Base-by-base conservation (phyloP, 441 rosid species). In the Syzygium syzygioides region DNA sequence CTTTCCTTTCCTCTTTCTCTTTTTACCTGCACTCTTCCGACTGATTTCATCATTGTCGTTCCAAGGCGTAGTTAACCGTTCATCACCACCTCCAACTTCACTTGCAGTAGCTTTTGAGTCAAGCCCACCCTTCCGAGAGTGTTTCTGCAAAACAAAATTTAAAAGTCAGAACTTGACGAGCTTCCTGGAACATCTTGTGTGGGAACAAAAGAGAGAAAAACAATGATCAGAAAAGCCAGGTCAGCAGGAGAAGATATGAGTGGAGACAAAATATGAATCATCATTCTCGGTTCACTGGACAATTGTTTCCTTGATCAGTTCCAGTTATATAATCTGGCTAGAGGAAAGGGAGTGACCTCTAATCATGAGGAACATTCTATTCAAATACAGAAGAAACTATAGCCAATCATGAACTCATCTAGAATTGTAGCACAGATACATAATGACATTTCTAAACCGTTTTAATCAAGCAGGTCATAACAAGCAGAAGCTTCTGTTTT, bases 1-100 rank as follows among this genome's bases (percentile, higher is more conserved):
- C 94, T 96, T 96, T 41, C 97, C 94, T 86, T 95, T 97, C 83
- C 90, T 93, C 93, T 92, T 96, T 87, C 89, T 93, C 94, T 93
- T 96, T 53, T 91, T 95, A 57, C 88, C 90, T 60, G 68, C 86
- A 11, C 55, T 80, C 15, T 80, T 88, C 79, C 48, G 64, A 59
- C 68, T 53, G 53, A 55, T 52, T 71, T 92, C 94, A 62, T 86
- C 91, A 59, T 86, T 92, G 30, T 64, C 88, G 13, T 37, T 57
- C 86, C 87, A 90, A 90, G 92, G 88, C 9, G 85, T 64, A 30
- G 66, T 55, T 32, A 71, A 13, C 54, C 14, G 48, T 45, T 79
- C 93, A 66, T 91, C 90, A 19, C 90, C 90, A 79, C 87, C 89
- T 59, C 56, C 90, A 66, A 90, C 92, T 87, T 89, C 88, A 71